Base-by-base conservation (phyloP, 2,329 filamentous ascomycete species). In the Berkeleyomyces basicola region DNA sequence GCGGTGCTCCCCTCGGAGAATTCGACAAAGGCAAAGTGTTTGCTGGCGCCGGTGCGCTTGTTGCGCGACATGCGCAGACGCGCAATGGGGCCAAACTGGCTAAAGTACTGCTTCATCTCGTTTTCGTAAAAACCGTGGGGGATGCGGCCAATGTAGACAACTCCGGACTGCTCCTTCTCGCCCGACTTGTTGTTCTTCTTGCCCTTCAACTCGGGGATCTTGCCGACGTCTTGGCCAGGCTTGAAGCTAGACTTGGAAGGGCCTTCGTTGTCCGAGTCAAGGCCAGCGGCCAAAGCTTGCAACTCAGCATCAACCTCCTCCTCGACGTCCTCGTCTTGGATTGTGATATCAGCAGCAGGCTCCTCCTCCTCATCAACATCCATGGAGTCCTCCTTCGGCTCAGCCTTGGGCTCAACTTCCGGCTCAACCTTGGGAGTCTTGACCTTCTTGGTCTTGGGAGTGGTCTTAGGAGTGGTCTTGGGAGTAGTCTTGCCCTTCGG, bases 81-180 rank as follows among this genome's bases (percentile, higher is more conserved):
- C 61, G 78, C 82, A 69, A 99, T 90, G 11, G 82, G 78, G 68
- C 93, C 93, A 68, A 99, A 99, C 74, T 99, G 93, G 62, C 84
- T 82, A 71, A 97, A 95, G 78, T 97, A 99, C 67, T 85, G 84
- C 68, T 83, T 84, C 87, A 99, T 95, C 76, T 97, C 87, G 70
- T 90, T 83, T 76, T 99, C 93, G 79, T 92, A 97, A 82, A 99
- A 99, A 75, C 93, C 76, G 75, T 93, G 89, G 46, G 91, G 91
- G 65, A 96, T 86, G 67, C 90, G 89, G 71, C 89, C 90, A 69
- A 99, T 80, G 75, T 96, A 97, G 70, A 97, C 80, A 47, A 93
- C 85, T 57, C 91, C 92, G 1, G 88, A 82, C 60, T 81, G 79
- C 57, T 79, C 77, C 63, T 76, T 76, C 23, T 70, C 70, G 39